phyloP scores from a whole-genome alignment of 768 basidiomycete genomes.

The Amanita molliuscula region DNA sequence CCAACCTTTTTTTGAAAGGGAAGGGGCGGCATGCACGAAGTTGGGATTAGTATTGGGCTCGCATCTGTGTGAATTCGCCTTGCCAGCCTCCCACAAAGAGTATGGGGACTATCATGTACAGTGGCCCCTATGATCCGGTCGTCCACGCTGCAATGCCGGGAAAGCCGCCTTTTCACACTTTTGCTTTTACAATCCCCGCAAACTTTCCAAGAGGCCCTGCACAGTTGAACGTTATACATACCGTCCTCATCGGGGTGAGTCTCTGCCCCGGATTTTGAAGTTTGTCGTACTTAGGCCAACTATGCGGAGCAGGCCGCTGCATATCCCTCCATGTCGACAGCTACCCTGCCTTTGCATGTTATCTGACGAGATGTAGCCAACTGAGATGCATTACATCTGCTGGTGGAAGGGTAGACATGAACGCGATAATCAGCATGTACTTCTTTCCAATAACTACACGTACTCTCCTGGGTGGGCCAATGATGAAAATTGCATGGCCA shows the following conservation, averaged over 20 bases:
- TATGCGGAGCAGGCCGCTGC: neutral
- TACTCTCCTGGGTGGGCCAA: no score
- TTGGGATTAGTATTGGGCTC: slow-evolving; percentile 33
- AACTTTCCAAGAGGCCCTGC: slow-evolving; percentile 14
- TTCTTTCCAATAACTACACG: no score
- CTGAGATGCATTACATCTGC: no score
- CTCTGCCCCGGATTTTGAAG: neutral
- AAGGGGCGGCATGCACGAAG: slow-evolving; percentile 28
- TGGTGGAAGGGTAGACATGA: no score
- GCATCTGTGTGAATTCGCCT: slow-evolving; percentile 22
- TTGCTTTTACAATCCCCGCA: slow-evolving; percentile 25
- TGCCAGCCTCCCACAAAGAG: slow-evolving; percentile 12
- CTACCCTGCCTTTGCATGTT: neutral
- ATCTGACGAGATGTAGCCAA: neutral
- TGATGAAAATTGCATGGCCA: no score
- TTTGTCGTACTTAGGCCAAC: neutral
- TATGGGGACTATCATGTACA: slow-evolving; percentile 31
- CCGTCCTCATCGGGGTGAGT: neutral
- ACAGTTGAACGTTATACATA: slow-evolving; percentile 12
- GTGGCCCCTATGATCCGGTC: slow-evolving; percentile 26
- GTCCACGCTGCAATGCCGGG: slow-evolving; percentile 15
- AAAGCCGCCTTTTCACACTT: slow-evolving; percentile 32
- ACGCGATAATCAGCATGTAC: no score
- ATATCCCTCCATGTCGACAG: neutral
- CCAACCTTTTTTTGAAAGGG: slow-evolving; percentile 16